Conservation (phyloP, 2,329 filamentous ascomycete genomes). For the Myriosclerotinia curreyana region DNA sequence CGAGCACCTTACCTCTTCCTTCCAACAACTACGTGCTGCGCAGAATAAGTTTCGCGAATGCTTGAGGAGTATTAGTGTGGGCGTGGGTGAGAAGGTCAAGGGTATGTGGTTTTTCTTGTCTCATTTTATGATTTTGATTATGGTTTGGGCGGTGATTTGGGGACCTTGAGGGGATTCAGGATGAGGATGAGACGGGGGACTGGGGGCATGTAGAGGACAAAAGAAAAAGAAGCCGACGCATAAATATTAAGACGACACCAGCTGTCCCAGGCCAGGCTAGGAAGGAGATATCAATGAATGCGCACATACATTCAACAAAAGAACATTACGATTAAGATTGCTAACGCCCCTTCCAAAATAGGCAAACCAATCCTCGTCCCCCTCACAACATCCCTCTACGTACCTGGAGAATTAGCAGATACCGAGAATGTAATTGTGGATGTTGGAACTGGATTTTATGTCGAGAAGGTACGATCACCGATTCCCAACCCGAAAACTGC, state of each 20-base stretch:
- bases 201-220: no score
- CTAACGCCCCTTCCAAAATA: slow-evolving; percentile 24
- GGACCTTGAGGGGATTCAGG: no score
- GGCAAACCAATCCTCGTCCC: slow-evolving; percentile 76
- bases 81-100: slow-evolving; percentile 45
- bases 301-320: background rate
- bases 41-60: slow-evolving; percentile 93
- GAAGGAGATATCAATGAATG: background rate
- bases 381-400: slow-evolving; percentile 90
- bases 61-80: slow-evolving; percentile 68
- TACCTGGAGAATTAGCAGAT: slow-evolving; percentile 74
- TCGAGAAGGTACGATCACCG: slow-evolving; percentile 69
- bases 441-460: slow-evolving; percentile 88
- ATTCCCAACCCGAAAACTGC: background rate
- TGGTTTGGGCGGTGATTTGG: no score
- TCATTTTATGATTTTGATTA: background rate
- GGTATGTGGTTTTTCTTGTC: slow-evolving; percentile 31
- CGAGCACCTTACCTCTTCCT: slow-evolving; percentile 87
- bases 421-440: slow-evolving; percentile 81
- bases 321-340: background rate
- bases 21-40: slow-evolving; percentile 82
- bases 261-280: no score
- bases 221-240: no score
- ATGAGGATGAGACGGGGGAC: no score
- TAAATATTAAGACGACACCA: no score